Evolutionary conservation across 176 grass and related monocot genomes (phyloP), one percentile per base, ranked within the genome.

Genomic region (Carex parvula): DNA sequence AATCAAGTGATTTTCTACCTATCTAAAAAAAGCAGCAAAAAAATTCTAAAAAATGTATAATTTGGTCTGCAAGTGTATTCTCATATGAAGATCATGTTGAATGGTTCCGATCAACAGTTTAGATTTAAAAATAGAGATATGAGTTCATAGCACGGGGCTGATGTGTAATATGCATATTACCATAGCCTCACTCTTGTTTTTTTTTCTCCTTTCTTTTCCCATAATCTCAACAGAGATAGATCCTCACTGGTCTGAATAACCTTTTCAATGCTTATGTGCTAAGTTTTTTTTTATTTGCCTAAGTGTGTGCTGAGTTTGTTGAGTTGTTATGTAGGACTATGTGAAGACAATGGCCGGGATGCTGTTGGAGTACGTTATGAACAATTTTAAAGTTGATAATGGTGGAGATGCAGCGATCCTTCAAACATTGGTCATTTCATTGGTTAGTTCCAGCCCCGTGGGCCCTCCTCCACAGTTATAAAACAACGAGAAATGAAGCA

Each of bases 381-480:
- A 90, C 82, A 98, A 98, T 91, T 91, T 91, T 84, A 88, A 93
- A 87, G 91, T 98, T 64, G 92, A 81, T 90, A 90, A 84, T 90
- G 84, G 80, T 52, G 95, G 88, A 76, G 87, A 87, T 83, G 86
- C 89, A 88, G 84, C 70, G 18, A 87, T 98, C 83, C 56, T 98
- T 70, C 95, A 98, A 86, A 89, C 95, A 60, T 90, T 94, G 85
- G 94, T 89, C 46, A 88, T 98, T 64, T 91, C 95, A 77, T 82
- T 98, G 95, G 95, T 98, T 87, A 94, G 92, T 89, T 54, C 71
- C 6, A 21, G 5, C 10, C 22, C 71, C 13, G 6, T 21, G 5
- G 17, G 8, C 21, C 11, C 22, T 44, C 12, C 46, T 44, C 12
- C 46, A 50, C 44, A 21, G 41, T 50, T 24, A 24, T 46, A 50